phyloP scores from a whole-genome alignment of 495 filamentous ascomycete genomes.

The Neurospora sp. region DNA sequence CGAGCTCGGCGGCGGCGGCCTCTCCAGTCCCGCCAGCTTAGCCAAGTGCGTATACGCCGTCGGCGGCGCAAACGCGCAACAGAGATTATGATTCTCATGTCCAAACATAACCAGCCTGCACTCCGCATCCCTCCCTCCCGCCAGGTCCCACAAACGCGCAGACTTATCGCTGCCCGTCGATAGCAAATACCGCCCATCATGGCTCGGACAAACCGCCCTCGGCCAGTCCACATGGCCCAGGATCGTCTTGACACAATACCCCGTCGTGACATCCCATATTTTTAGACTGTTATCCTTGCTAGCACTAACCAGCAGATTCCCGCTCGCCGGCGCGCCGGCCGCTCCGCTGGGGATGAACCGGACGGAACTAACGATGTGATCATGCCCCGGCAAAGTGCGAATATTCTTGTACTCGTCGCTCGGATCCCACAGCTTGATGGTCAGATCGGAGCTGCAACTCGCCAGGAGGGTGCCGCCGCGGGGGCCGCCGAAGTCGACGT shows the following conservation, averaged over 20 bases:
- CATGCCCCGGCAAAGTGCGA: conserved; percentile 78
- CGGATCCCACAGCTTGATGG: conserved; percentile 91
- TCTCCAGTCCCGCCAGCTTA: conserved; percentile 67
- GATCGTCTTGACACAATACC: conserved; percentile 77
- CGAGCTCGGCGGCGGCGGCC: conserved; percentile 48
- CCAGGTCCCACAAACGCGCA: conserved; percentile 72
- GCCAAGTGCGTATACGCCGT: conserved; percentile 64
- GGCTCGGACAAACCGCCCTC: conserved; percentile 63
- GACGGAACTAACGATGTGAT: conserved; percentile 74
- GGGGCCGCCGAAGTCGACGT: conserved; percentile 82
- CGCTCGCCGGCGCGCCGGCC: conserved; percentile 44
- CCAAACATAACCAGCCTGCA: conserved; percentile 67
- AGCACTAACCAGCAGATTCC: conserved; percentile 68
- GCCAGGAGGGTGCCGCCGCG: conserved; percentile 71
- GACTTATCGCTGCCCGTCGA: conserved; percentile 69
- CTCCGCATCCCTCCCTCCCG: conserved; percentile 47
- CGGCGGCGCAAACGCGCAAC: conserved; percentile 74
- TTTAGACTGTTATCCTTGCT: conserved; percentile 67
- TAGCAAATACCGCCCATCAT: conserved; percentile 69
- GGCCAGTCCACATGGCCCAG: conserved; percentile 74
- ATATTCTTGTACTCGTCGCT: conserved; percentile 91
- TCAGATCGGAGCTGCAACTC: conserved; percentile 73
- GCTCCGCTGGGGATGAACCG: conserved; percentile 72
- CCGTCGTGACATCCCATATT: conserved; percentile 84
- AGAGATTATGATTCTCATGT: conserved; percentile 60